Evolutionary conservation across 495 filamentous ascomycete genomes (phyloP).

Genomic region (Xylaria venustula): DNA sequence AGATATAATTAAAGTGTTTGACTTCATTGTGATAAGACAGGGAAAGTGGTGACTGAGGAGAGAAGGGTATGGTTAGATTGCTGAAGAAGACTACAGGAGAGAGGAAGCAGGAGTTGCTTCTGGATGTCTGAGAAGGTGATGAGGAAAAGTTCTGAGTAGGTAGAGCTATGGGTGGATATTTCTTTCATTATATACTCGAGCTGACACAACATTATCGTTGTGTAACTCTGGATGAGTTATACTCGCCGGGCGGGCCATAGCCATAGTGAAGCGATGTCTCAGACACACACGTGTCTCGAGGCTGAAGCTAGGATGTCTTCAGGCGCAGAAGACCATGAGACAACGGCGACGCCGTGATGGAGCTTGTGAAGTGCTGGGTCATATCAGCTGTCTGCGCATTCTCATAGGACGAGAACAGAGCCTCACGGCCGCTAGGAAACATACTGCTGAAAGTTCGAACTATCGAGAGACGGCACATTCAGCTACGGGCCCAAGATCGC

Average conservation of each 20-base stretch:
- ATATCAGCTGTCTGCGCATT: neutral
- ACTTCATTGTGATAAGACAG: slow-evolving; percentile 13
- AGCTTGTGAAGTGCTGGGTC: neutral
- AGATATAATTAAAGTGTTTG: neutral
- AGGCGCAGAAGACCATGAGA: neutral
- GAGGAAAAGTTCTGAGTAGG: neutral
- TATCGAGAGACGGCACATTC: neutral
- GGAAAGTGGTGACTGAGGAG: neutral
- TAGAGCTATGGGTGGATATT: neutral
- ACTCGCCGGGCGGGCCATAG: too few relatives aligned
- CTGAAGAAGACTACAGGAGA: neutral
- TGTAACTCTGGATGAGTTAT: neutral
- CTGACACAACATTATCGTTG: neutral
- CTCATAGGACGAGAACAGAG: neutral
- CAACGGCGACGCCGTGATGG: neutral
- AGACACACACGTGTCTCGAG: slow-evolving; percentile 3
- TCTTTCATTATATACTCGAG: neutral
- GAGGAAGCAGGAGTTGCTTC: neutral
- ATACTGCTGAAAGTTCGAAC: neutral
- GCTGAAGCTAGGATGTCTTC: neutral
- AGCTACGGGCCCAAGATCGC: neutral
- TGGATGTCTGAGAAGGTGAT: neutral
- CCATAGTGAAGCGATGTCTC: neutral
- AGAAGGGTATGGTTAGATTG: neutral
- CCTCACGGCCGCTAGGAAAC: neutral